Conservation (phyloP, 2,329 filamentous ascomycete genomes). For the Cercospora sp. region DNA sequence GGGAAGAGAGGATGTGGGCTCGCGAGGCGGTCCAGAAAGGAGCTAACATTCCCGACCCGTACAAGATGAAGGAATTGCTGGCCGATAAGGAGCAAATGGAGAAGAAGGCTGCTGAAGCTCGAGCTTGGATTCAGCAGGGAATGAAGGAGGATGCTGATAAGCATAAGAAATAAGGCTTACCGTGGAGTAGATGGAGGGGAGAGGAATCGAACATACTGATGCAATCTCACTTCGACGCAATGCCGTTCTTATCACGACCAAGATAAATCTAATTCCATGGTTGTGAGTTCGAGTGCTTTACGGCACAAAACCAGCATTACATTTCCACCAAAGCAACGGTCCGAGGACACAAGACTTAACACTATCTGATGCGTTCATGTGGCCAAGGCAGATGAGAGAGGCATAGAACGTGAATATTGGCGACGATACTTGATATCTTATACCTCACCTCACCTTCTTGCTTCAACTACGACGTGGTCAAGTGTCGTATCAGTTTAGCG, state of each 20-base stretch:
- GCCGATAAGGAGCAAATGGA: slow-evolving; percentile 61
- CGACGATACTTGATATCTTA: not conserved
- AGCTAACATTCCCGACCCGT: slow-evolving; percentile 64
- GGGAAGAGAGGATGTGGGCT: slow-evolving; percentile 70
- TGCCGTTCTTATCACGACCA: not conserved
- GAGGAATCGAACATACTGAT: not conserved
- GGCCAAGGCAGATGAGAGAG: not conserved
- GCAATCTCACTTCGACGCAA: not conserved
- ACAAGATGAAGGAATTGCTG: slow-evolving; percentile 61
- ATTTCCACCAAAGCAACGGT: not conserved
- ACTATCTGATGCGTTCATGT: not conserved
- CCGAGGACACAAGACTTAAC: not conserved
- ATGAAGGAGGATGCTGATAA: slow-evolving; percentile 68
- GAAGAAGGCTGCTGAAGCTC: slow-evolving; percentile 49
- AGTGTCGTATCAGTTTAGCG: not conserved
- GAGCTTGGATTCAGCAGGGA: slow-evolving; percentile 65
- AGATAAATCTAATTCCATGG: not conserved
- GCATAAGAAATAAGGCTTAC: slow-evolving; percentile 18
- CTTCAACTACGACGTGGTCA: not conserved
- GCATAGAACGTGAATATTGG: not conserved
- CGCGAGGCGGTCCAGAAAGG: slow-evolving; percentile 69
- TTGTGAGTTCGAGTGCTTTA: not conserved
- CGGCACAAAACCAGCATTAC: not conserved
- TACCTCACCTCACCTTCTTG: not conserved
- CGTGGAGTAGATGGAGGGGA: not conserved